phyloP scores from a whole-genome alignment of 345 rosid species.

The Citropsis articulata region DNA sequence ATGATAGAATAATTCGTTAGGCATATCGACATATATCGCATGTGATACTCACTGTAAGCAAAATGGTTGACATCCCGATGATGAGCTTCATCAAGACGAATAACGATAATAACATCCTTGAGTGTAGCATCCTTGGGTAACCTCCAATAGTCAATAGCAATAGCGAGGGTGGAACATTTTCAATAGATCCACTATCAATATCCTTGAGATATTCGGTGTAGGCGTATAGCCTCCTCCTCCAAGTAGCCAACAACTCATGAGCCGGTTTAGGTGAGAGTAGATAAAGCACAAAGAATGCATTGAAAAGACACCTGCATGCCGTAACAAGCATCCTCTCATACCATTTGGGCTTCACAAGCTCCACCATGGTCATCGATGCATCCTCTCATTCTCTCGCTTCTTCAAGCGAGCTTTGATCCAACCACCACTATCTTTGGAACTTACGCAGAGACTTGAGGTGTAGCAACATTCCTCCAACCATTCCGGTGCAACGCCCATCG shows the following conservation, averaged over 20 bases:
- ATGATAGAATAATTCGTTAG: too few relatives aligned
- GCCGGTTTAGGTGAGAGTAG: slow-evolving; percentile 64
- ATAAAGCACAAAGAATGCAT: slow-evolving; percentile 61
- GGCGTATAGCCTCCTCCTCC: slow-evolving; percentile 88
- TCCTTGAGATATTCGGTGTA: slow-evolving; percentile 77
- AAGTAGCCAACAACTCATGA: slow-evolving; percentile 74
- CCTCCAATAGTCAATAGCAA: slow-evolving; percentile 84
- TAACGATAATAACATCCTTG: slow-evolving; percentile 68
- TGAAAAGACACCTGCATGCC: slow-evolving; percentile 75
- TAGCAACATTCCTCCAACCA: slow-evolving; percentile 87
- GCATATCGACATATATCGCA: too few relatives aligned
- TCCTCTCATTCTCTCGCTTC: slow-evolving; percentile 91
- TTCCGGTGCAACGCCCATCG: slow-evolving; percentile 87
- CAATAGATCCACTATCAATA: slow-evolving; percentile 50
- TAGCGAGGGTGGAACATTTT: slow-evolving; percentile 66
- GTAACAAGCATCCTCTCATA: slow-evolving; percentile 69
- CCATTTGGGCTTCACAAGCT: slow-evolving; percentile 76
- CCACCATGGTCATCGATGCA: slow-evolving; percentile 95
- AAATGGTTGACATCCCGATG: slow-evolving; percentile 87
- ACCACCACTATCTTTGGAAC: slow-evolving; percentile 77
- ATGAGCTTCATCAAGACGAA: slow-evolving; percentile 87
- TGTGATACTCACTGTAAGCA: slow-evolving; percentile 59
- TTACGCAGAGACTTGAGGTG: slow-evolving; percentile 68
- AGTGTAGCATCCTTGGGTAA: slow-evolving; percentile 63
- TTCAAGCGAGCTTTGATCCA: slow-evolving; percentile 83